Conservation (phyloP, 805 yeast genomes). For the Nakazawaea wyomingensis region DNA sequence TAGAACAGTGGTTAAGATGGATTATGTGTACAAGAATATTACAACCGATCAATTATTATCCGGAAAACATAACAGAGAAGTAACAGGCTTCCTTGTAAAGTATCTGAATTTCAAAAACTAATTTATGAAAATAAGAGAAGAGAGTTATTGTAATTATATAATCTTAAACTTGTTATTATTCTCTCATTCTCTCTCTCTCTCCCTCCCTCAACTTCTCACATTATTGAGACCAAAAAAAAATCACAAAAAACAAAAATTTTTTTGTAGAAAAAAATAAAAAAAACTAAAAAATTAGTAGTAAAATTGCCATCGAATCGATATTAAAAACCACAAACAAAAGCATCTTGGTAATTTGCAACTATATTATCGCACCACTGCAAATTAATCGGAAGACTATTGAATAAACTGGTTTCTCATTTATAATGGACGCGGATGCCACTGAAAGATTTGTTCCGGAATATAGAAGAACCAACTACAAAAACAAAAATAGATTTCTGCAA, state of each 20-base stretch:
- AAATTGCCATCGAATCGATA: not conserved
- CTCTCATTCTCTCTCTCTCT: too few species aligned
- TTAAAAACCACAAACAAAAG: not conserved
- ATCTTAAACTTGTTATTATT: too few species aligned
- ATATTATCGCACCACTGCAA: not conserved
- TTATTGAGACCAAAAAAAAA: not conserved
- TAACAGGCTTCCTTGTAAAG: too few species aligned
- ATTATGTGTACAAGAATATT: too few species aligned
- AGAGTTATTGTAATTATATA: not conserved
- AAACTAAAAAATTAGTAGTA: not conserved
- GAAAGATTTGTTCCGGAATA: conserved; percentile 92
- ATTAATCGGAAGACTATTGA: not conserved
- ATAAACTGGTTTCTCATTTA: not conserved
- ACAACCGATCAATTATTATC: too few species aligned
- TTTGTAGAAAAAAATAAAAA: not conserved
- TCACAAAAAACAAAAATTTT: too few species aligned
- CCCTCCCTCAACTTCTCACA: too few species aligned
- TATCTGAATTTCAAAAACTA: too few species aligned
- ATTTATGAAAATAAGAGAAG: too few species aligned
- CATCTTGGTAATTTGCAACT: not conserved
- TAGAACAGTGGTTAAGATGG: too few species aligned
- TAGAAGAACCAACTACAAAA: conserved; percentile 93
- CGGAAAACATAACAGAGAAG: too few species aligned
- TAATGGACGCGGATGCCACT: conserved; percentile 75
- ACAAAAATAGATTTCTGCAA: conserved; percentile 87